Evolutionary conservation across 73 alveolate species (phyloP), one percentile per base, ranked within the genome.

Genomic region (Stentor roeselii): DNA sequence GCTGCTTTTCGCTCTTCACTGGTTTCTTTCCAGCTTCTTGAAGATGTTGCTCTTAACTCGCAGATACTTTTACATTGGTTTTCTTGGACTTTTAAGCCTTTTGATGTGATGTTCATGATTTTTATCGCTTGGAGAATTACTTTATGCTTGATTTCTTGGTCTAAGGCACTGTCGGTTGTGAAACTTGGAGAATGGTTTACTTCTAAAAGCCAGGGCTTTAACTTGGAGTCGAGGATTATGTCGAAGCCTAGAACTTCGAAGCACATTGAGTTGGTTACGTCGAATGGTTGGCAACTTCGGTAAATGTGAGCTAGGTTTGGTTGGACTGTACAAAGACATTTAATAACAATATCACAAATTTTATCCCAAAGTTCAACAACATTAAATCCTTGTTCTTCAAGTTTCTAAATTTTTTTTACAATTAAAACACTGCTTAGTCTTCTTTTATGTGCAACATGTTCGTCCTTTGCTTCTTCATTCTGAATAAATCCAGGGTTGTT

Each of bases 181-280:
- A 91, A 91, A 42, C 93, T 87, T 31, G 96, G 94, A 60, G 94
- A 82, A 78, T 91, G 90, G 82, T 91, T 91, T 1, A 91, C 96
- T 84, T 91, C 94, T 1, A 91, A 35, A 30, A 91, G 77, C 94
- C 94, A 91, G 38, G 94, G 92, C 77, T 91, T 91, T 27, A 83
- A 32, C 11, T 90, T 78, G 14, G 50, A 39, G 86, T 91, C 96
- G 11, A 91, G 50, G 39, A 91, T 77, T 3, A 91, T 83, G 83
- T 91, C 96, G 76, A 91, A 88, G 41, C n/a, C 96, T 36, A 91
- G 84, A n/a, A 91, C 60, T 82, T 91, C 84, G 84, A 91, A 91
- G 59, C 96, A 91, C 80, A 83, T 59, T 36, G 85, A 84, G 60
- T 88, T 84, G 38, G 84, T 89, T 27, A 87, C 89, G 59, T 88